Evolutionary conservation across 208 protist genomes (phyloP), one percentile per base, ranked within the genome.

Genomic region (Porcisia hertigi): DNA sequence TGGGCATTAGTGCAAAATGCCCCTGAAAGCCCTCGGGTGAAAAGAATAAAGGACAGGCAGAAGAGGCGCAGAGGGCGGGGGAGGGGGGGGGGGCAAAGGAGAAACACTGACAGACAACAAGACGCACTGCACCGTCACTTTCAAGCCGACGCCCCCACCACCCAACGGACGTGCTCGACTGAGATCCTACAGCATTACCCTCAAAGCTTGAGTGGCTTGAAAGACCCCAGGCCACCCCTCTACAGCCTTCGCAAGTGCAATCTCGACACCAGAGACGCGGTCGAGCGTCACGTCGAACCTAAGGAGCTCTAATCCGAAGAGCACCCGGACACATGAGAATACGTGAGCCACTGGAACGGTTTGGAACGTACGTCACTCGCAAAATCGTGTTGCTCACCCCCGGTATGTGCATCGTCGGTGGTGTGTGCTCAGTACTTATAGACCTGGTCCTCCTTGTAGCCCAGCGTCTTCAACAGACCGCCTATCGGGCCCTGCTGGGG

Each of bases 361-460:
- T 34, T 41, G 14, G 1, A 14, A 6, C 34, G 59, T 41, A n/a
- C 34, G 5, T 64, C 59, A 64, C 16, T 9, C 12, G 16, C 16
- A 6, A 1, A 43, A 11, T 64, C 1, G n/a, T 47, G 62, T 16
- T 65, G 16, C 8, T 5, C 34, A n/a, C 20, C 20, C 4, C 39
- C 41, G 30, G 45, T 36, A 49, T 30, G 4, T 16, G 20, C 69
- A 47, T 11, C 12, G 11, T 59, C 30, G 62, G 47, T 25, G 16
- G 47, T 9, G 54, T 18, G 36, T 12, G 23, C 18, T 80, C 79
- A 98, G 73, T 95, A 96, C 77, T 97, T 98, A 69, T 90, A 97
- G 52, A 97, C 89, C 75, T 96, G 88, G 20, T 90, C 83, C 57
- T 87, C 86, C 39, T 83, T 90, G 82, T 96, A 98, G 71, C 89